Evolutionary conservation across 371 early-diverging fungal species (phyloP), one percentile per base, ranked within the genome.

Genomic region (Mucor indicus): DNA sequence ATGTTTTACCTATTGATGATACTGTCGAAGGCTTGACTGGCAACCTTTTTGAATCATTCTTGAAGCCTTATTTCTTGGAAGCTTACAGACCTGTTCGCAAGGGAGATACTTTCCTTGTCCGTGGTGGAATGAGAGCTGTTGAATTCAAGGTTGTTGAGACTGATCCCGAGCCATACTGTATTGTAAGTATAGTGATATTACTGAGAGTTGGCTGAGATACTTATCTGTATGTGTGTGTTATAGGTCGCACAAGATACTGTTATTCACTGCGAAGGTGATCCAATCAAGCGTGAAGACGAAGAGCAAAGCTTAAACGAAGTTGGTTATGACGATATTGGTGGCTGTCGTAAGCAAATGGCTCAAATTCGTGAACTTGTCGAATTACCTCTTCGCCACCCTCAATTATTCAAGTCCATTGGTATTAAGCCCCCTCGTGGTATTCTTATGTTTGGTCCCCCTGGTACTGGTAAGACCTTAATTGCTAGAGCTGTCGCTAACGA

Each of bases 261-360:
- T n/a, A 97, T 99, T 67, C 92, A 94, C 77, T 93, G 90, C 61
- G 98, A 98, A 66, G 98, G 97, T 46, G 96, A 95, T 33, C 95
- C 99, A 10, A 89, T 96, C 72, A 95, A 95, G 77, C 93, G 98
- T 50, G 99, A 99, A 69, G 96, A 98, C 56, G 98, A 98, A 69
- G 98, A 98, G 55, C 82, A 85, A 55, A 95, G 90, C 56, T 83
- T 95, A 39, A 90, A 88, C 60, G 91, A 89, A 58, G 92, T 99
- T 44, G 99, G 99, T 43, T 99, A 99, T 71, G 99, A 99, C 66
- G 98, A 98, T 70, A 92, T 99, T 77, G 99, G 99, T 69, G 99
- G 99, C 50, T 91, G 91, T 69, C 91, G 99, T 62, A 96, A 93
- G 71, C 99, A 99, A 72, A 90, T 99, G 86, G 99, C 99, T 10